A percentile compares a stretch with the other conserved stretches of the same genome.
These are phyloP conservation scores for Tylopilus balloui DNA, from an alignment of 768 basidiomycete genomes.

Conservation along the genomic window DNA sequence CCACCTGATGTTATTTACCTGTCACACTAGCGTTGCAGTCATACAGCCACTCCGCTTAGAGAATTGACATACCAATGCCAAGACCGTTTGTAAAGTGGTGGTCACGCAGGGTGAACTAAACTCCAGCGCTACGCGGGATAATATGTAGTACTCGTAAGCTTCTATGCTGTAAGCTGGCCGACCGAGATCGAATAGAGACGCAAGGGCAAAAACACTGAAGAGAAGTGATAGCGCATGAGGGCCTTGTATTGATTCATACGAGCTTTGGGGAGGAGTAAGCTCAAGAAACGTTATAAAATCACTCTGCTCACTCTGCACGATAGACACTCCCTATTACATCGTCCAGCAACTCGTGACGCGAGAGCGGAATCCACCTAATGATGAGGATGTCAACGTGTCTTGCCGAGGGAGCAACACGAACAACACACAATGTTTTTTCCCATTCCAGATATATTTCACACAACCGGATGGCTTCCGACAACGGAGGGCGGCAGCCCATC, in stretches of 20 bases:
- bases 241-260: conserved; percentile 35
- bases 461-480: conserved; percentile 55
- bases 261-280: conserved; percentile 27
- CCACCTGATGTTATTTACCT: conserved; percentile 45
- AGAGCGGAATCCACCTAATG: conserved; percentile 50
- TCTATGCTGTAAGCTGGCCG: conserved; percentile 46
- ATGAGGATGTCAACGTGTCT: background rate
- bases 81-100: conserved; percentile 53
- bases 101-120: conserved; percentile 43
- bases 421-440: conserved; percentile 52
- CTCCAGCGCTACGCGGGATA: conserved; percentile 50
- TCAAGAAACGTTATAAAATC: background rate
- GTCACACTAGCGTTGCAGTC: background rate
- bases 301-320: conserved; percentile 41
- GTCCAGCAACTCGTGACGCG: conserved; percentile 52
- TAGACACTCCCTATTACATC: conserved; percentile 54
- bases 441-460: conserved; percentile 64
- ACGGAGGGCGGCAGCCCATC: conserved; percentile 47
- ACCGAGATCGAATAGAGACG: conserved; percentile 53
- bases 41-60: conserved; percentile 1
- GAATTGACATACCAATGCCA: conserved; percentile 46
- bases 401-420: background rate
- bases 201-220: conserved; percentile 64
- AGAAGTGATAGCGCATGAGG: conserved; percentile 59
- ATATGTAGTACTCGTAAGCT: conserved; percentile 58